Percentiles rank a stretch among this genome's conserved stretches.
phyloP scores from a whole-genome alignment of 371 early-diverging fungal genomes.

The Saksenaea oblongispora region DNA sequence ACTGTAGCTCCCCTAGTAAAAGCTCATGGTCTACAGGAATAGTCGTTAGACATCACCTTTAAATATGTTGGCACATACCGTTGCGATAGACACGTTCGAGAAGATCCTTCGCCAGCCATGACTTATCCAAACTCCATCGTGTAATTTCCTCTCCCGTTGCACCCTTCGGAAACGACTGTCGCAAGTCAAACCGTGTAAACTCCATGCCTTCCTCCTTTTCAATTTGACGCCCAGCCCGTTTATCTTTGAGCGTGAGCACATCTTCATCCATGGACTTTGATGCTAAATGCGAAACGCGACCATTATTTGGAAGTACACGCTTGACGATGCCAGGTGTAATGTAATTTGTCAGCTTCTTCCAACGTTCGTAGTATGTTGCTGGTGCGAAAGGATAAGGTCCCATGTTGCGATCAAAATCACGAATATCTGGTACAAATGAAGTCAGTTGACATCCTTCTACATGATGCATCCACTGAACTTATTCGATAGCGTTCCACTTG shows the following conservation, averaged over 20 bases:
- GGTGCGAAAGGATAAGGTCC: conserved; percentile 87
- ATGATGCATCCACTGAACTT: conserved; percentile 29
- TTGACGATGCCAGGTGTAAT: conserved; percentile 59
- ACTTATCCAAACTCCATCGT: conserved; percentile 88
- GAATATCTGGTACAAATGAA: conserved; percentile 55
- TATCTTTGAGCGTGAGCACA: conserved; percentile 21
- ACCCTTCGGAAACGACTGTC: conserved; percentile 77
- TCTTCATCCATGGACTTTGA: conserved; percentile 17
- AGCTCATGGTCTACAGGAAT: conserved; percentile 32
- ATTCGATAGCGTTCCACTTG: conserved; percentile 46
- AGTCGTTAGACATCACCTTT: neutral
- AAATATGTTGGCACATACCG: conserved; percentile 28
- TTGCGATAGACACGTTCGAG: conserved; percentile 44
- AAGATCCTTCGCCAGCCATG: conserved; percentile 71
- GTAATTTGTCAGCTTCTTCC: conserved; percentile 70
- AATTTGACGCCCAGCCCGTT: conserved; percentile 38
- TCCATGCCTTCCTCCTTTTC: conserved; percentile 49
- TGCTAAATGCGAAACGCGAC: conserved; percentile 52
- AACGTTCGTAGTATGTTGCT: conserved; percentile 64
- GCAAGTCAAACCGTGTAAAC: conserved; percentile 76
- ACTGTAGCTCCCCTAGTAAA: conserved; percentile 80
- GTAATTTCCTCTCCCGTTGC: conserved; percentile 75
- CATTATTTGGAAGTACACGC: conserved; percentile 64
- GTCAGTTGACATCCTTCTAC: neutral
- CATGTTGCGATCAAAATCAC: conserved; percentile 79